Evolutionary conservation across 345 rosid genomes (phyloP), one percentile per base, ranked within the genome.

Genomic region (Gossypium anomalum): DNA sequence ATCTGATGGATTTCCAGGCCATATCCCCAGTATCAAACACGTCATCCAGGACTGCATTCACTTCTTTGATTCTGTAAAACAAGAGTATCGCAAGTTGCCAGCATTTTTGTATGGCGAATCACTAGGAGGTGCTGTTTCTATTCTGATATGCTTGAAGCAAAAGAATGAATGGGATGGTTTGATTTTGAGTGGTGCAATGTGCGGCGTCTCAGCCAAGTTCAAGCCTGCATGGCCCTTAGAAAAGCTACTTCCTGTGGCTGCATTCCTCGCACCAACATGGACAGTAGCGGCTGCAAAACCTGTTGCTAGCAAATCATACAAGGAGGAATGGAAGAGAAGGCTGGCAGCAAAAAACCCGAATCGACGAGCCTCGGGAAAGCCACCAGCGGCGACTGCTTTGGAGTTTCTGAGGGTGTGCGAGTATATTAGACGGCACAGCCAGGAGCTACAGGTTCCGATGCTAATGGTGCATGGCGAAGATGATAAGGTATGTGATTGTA

Each of bases 1-100:
- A 19, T 55, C 59, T 55, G 59, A 55, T 55, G 59, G 59, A 55
- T 55, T 55, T n/a, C 59, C 59, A 7, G 59, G 59, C 59, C 59
- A 55, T 19, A 55, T 55, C 59, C 59, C 25, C 11, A 55, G 20
- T 7, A 55, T 55, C 23, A 55, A 55, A 55, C 59, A 55, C 23
- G 11, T 55, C 23, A 9, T 55, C 23, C 23, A 55, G 59, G 59
- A 55, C 25, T 55, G 59, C 23, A n/a, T 55, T 55, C 59, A 55
- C 10, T 55, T n/a, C 20, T n/a, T 55, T n/a, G 59, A 55, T 55
- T 55, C 25, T 19, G 11, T n/a, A 19, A 55, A 19, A 55, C 10
- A 55, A 0, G 25, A 55, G 59, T 7, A 55, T 55, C 59, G 23
- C 23, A n/a, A 55, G 20, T 10, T 55, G 23, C 59, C 57, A 55